phyloP scores from a whole-genome alignment of 2,329 filamentous ascomycete species.

The Ilyonectria robusta region DNA sequence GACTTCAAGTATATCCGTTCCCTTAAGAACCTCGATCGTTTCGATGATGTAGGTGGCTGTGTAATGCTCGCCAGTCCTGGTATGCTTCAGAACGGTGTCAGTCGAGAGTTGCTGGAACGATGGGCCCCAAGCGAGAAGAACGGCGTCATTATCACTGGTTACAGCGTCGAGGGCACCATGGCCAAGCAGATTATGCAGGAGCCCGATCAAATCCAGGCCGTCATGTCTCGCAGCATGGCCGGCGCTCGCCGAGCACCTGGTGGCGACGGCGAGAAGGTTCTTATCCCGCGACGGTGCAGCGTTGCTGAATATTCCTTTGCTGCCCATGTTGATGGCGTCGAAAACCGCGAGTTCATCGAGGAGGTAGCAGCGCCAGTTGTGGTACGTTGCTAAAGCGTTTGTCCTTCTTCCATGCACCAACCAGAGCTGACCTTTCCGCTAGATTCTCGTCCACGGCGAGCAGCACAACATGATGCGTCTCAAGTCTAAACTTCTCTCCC shows the following conservation, averaged over 20 bases:
- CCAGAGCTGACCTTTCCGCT: slow-evolving; percentile 27
- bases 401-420: background rate
- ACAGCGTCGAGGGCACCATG: slow-evolving; percentile 99
- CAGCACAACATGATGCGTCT: slow-evolving; percentile 98
- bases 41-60: slow-evolving; percentile 95
- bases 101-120: slow-evolving; percentile 89
- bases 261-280: slow-evolving; percentile 85
- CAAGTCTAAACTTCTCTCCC: slow-evolving; percentile 93
- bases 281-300: slow-evolving; percentile 93
- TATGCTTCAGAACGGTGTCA: slow-evolving; percentile 98
- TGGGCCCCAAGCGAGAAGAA: slow-evolving; percentile 98
- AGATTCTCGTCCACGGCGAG: slow-evolving; percentile 97
- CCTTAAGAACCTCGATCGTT: slow-evolving; percentile 92
- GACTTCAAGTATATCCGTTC: slow-evolving; percentile 96
- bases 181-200: slow-evolving; percentile 95
- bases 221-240: slow-evolving; percentile 83
- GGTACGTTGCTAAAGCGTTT: slow-evolving; percentile 68
- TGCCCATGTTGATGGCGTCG: slow-evolving; percentile 94
- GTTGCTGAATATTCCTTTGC: slow-evolving; percentile 97
- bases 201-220: slow-evolving; percentile 92
- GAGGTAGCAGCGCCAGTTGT: slow-evolving; percentile 93
- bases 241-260: slow-evolving; percentile 73
- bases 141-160: slow-evolving; percentile 98
- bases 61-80: slow-evolving; percentile 98
- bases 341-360: slow-evolving; percentile 97